These are phyloP conservation scores for Aegle marmelos DNA, from an alignment of 345 rosid species.

Conservation along the genomic window DNA sequence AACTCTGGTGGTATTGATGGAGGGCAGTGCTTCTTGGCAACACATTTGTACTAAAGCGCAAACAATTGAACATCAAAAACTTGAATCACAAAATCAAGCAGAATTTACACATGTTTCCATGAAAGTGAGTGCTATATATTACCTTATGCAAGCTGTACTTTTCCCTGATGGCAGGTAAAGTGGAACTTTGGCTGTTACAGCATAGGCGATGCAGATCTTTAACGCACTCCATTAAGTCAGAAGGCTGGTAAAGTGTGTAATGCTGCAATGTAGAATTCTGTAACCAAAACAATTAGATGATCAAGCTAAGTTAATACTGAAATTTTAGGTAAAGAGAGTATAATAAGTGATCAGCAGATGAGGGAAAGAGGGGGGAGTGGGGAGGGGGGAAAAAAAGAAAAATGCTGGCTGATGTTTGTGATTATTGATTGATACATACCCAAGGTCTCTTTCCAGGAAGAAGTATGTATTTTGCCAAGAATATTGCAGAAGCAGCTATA, in stretches of 20 bases:
- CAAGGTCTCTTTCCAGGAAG: constrained; percentile 79
- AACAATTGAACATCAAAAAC: background rate
- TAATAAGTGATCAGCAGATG: background rate
- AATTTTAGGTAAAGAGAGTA: background rate
- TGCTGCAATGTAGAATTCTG: constrained; percentile 82
- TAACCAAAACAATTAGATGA: constrained; percentile 2
- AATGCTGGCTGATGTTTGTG: background rate
- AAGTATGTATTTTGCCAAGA: constrained; percentile 70
- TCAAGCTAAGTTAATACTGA: background rate
- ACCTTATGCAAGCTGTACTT: constrained; percentile 93
- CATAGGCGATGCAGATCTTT: constrained; percentile 69
- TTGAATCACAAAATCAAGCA: background rate
- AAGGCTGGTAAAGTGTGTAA: constrained; percentile 74
- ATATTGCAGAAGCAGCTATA: constrained; percentile 83
- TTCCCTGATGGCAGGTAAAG: constrained; percentile 73
- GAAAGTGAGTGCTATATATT: constrained; percentile 6
- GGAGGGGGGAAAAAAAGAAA: background rate
- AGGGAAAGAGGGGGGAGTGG: too few species aligned
- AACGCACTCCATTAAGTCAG: constrained; percentile 61
- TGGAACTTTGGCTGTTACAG: constrained; percentile 40
- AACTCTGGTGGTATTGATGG: constrained; percentile 61
- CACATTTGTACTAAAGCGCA: constrained; percentile 66
- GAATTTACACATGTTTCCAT: background rate
- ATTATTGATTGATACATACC: constrained; percentile 40
- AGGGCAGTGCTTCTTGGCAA: constrained; percentile 78